These are phyloP conservation scores for Protea cynaroides DNA, from an alignment of 164 flowering plant genomes.

Conservation along the genomic window DNA sequence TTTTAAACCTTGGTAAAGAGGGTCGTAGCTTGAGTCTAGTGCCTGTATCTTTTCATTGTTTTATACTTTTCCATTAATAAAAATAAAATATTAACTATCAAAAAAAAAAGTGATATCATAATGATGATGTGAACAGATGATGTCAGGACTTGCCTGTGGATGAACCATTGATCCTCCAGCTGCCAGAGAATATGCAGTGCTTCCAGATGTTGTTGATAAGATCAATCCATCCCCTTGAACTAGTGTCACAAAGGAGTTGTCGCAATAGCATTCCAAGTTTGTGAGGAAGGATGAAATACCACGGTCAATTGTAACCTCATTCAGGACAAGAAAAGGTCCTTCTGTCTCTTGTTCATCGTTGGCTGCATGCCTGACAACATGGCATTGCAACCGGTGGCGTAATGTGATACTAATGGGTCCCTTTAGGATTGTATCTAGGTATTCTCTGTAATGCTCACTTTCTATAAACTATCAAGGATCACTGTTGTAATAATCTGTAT, in stretches of 20 bases:
- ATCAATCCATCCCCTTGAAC: slow-evolving; percentile 99
- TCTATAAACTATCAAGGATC: slow-evolving; percentile 65
- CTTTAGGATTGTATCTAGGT: slow-evolving; percentile 59
- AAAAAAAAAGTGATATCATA: background rate
- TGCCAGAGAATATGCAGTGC: slow-evolving; percentile 97
- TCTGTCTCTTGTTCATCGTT: slow-evolving; percentile 74
- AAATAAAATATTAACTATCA: no score
- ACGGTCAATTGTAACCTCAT: slow-evolving; percentile 97
- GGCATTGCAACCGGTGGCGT: slow-evolving; percentile 86
- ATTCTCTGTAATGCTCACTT: slow-evolving; percentile 74
- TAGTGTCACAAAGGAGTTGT: slow-evolving; percentile 73
- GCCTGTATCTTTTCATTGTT: no score
- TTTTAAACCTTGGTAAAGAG: no score
- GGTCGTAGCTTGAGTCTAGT: no score
- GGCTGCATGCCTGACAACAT: slow-evolving; percentile 70
- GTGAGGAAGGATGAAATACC: slow-evolving; percentile 95
- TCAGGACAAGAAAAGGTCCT: slow-evolving; percentile 81
- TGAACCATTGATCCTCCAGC: slow-evolving; percentile 99
- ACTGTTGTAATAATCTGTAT: slow-evolving; percentile 3
- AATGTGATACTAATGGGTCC: slow-evolving; percentile 94
- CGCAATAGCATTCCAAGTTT: slow-evolving; percentile 91
- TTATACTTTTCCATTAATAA: no score
- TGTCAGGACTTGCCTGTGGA: slow-evolving; percentile 65
- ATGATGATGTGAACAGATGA: background rate
- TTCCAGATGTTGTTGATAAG: slow-evolving; percentile 93